Evolutionary conservation across 805 yeast genomes (phyloP), one percentile per base, ranked within the genome.

Genomic region (Sugiyamaella valdiviana): DNA sequence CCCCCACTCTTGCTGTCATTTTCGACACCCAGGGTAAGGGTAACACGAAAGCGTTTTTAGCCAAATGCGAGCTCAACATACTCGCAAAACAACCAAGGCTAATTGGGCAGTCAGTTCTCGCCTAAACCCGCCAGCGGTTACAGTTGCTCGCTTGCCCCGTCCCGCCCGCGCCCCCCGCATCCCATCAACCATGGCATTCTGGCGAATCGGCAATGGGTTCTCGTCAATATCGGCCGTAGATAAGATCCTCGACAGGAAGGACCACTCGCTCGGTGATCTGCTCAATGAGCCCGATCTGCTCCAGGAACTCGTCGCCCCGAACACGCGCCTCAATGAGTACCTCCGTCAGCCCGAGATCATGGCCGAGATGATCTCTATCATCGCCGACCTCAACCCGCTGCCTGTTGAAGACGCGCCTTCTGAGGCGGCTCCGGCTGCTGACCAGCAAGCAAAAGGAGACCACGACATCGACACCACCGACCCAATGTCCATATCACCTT

Each of bases 341-440:
- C 71, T 93, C 48, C 75, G 91, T 53, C 86, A 85, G 60, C 89
- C 93, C 14, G 85, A 81, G 46, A 79, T 87, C 14, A 64, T 91
- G 51, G 75, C 72, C 45, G 78, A 79, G 49, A 74, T 91, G 50
- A 79, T 91, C 24, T 19, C 44, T 10, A 35, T 43, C 29, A 39
- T 58, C 26, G 55, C 53, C 17, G 52, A 52, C 29, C 24, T 45
- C 20, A 45, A 45, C 39, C 26, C 32, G 2, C 32, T n/a, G 10
- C 32, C 32, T 26, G 32, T 26, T 26, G 32, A 4, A 10, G 32
- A 26, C 32, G 32, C 32, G 32, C 32, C 32, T 26, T 10, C 32
- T 10, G 10, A 26, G n/a, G 3, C 32, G 3, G 14, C 32, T 12
- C 32, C 9, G 14, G n/a, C 3, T 3, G 4, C 32, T n/a, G 14